Conservation (phyloP, 2,329 filamentous ascomycete genomes). For the Metarhizium anisopliae region DNA sequence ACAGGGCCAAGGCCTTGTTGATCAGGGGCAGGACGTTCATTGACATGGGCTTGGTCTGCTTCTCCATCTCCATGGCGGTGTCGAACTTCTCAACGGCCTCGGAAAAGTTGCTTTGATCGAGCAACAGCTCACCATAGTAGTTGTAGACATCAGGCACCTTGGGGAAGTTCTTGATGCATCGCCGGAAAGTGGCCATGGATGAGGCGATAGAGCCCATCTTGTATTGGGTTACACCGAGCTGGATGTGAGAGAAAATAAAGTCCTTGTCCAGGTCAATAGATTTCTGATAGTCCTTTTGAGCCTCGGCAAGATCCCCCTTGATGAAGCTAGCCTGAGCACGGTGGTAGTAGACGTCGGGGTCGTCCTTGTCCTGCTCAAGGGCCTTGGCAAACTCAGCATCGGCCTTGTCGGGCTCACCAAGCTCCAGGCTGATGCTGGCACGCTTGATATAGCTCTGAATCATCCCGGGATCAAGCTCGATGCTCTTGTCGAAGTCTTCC, state of each 20-base stretch:
- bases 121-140: slow-evolving; percentile 94
- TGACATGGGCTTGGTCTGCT: slow-evolving; percentile 81
- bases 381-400: slow-evolving; percentile 82
- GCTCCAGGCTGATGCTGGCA: slow-evolving; percentile 93
- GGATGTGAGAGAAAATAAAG: slow-evolving; percentile 99
- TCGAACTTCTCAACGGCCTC: slow-evolving; percentile 98
- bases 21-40: slow-evolving; percentile 98
- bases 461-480: slow-evolving; percentile 78
- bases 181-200: slow-evolving; percentile 95
- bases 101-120: slow-evolving; percentile 91
- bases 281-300: slow-evolving; percentile 98
- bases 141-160: slow-evolving; percentile 98
- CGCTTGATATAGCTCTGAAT: slow-evolving; percentile 99
- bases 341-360: slow-evolving; percentile 98
- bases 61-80: slow-evolving; percentile 97
- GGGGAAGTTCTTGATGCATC: slow-evolving; percentile 97
- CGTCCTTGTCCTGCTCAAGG: slow-evolving; percentile 72
- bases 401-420: slow-evolving; percentile 79
- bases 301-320: slow-evolving; percentile 83
- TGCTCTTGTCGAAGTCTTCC: slow-evolving; percentile 80
- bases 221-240: slow-evolving; percentile 97
- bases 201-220: slow-evolving; percentile 98
- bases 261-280: slow-evolving; percentile 92
- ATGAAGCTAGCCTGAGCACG: slow-evolving; percentile 98
- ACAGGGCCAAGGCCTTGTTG: slow-evolving; percentile 94